Conservation (phyloP, 768 basidiomycete genomes). For the Brasilioporus rufonigricans region DNA sequence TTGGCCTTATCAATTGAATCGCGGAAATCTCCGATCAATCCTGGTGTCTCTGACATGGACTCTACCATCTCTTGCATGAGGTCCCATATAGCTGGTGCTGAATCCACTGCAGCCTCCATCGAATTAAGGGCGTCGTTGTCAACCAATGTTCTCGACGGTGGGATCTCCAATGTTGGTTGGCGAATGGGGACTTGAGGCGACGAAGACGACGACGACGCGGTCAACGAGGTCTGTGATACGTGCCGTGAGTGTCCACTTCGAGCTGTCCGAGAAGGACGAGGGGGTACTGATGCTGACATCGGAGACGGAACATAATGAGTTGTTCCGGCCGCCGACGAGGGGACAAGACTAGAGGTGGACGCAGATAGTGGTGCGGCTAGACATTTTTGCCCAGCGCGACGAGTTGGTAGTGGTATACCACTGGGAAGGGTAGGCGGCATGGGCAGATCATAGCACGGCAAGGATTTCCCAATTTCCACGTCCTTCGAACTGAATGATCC, state of each 20-base stretch:
- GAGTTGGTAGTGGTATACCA: slow-evolving; percentile 29
- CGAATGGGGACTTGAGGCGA: slow-evolving; percentile 25
- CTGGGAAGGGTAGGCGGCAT: slow-evolving; percentile 26
- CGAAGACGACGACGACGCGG: slow-evolving; percentile 38
- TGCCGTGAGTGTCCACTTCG: slow-evolving; percentile 40
- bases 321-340: slow-evolving; percentile 7
- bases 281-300: slow-evolving; percentile 13
- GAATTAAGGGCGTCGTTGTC: slow-evolving; percentile 79
- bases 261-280: slow-evolving; percentile 9
- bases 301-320: slow-evolving; percentile 3
- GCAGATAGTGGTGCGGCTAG: slow-evolving; percentile 37
- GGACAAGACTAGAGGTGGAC: slow-evolving; percentile 18
- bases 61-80: slow-evolving; percentile 74
- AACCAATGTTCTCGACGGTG: slow-evolving; percentile 60
- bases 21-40: slow-evolving; percentile 42
- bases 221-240: slow-evolving; percentile 42
- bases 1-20: slow-evolving; percentile 62
- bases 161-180: slow-evolving; percentile 44
- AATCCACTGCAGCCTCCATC: slow-evolving; percentile 73
- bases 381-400: slow-evolving; percentile 53
- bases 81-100: slow-evolving; percentile 80
- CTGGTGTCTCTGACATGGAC: slow-evolving; percentile 49
- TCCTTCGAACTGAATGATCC: slow-evolving; percentile 96
- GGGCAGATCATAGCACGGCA: slow-evolving; percentile 60
- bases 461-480: slow-evolving; percentile 79